Conservation (phyloP, 2,329 filamentous ascomycete species). For the Fusarium pseudonygamai region DNA sequence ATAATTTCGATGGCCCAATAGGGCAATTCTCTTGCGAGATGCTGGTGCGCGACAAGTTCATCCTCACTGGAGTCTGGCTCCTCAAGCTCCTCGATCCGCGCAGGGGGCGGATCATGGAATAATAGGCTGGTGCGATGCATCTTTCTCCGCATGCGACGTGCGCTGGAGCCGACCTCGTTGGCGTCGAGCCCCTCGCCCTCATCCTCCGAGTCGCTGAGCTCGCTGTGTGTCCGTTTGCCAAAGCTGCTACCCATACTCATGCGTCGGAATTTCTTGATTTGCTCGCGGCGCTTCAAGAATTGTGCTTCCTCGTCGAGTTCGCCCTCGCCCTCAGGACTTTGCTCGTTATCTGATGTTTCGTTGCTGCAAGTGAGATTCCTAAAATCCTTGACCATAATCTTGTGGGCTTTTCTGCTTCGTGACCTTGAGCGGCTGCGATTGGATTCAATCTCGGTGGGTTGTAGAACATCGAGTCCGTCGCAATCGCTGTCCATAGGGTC, state of each 20-base stretch:
- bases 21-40: slow-evolving; percentile 60
- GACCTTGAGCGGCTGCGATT: slow-evolving; percentile 54
- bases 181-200: slow-evolving; percentile 53
- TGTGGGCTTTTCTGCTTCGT: slow-evolving; percentile 53
- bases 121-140: slow-evolving; percentile 58
- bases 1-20: slow-evolving; percentile 62
- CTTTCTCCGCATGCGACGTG: slow-evolving; percentile 58
- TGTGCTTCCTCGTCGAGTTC: slow-evolving; percentile 51
- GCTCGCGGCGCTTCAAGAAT: slow-evolving; percentile 54
- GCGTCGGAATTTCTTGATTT: slow-evolving; percentile 55
- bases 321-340: slow-evolving; percentile 46
- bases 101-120: slow-evolving; percentile 60
- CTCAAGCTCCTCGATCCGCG: slow-evolving; percentile 63
- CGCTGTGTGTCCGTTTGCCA: slow-evolving; percentile 64
- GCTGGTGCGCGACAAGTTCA: slow-evolving; percentile 52
- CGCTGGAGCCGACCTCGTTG: slow-evolving; percentile 57
- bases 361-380: slow-evolving; percentile 57
- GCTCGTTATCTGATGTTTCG: slow-evolving; percentile 50
- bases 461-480: slow-evolving; percentile 54
- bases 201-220: slow-evolving; percentile 62
- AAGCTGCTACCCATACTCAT: slow-evolving; percentile 64
- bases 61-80: slow-evolving; percentile 62
- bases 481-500: slow-evolving; percentile 57
- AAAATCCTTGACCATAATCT: slow-evolving; percentile 56
- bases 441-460: slow-evolving; percentile 59